Evolutionary conservation across 2,329 filamentous ascomycete species (phyloP).

Genomic region (Cytospora piceicola): DNA sequence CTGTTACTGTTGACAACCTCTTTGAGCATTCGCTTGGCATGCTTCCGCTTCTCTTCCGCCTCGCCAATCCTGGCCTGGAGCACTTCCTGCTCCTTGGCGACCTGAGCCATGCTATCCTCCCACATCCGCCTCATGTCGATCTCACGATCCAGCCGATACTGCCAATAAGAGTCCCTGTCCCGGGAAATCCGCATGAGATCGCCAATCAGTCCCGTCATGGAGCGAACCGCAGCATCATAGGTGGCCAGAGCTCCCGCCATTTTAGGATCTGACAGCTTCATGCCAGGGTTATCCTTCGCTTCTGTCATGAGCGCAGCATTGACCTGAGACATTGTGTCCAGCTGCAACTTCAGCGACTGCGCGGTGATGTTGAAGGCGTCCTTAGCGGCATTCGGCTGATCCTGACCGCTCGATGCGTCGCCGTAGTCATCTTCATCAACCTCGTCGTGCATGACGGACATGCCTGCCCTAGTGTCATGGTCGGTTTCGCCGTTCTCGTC

Average conservation of each 20-base stretch:
- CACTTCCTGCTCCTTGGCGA: constrained; percentile 92
- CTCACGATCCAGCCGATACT: constrained; percentile 90
- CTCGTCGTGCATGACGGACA: constrained; percentile 49
- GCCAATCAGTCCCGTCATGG: constrained; percentile 80
- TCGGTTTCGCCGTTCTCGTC: constrained; percentile 40
- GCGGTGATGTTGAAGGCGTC: constrained; percentile 97
- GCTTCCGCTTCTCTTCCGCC: constrained; percentile 85
- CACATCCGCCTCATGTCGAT: constrained; percentile 91
- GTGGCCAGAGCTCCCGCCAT: constrained; percentile 78
- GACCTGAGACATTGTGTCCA: constrained; percentile 87
- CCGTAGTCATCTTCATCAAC: constrained; percentile 74
- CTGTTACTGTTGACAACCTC: constrained; percentile 72
- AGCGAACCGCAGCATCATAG: constrained; percentile 88
- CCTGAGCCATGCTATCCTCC: constrained; percentile 98
- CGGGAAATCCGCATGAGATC: constrained; percentile 90
- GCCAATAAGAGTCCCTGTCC: constrained; percentile 96
- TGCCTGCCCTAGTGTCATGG: constrained; percentile 34
- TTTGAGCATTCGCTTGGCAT: constrained; percentile 85
- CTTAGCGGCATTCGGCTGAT: constrained; percentile 75
- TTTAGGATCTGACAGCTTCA: constrained; percentile 75
- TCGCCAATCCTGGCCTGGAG: constrained; percentile 86
- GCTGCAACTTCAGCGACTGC: constrained; percentile 88
- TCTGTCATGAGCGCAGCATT: constrained; percentile 80
- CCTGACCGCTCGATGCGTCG: constrained; percentile 79
- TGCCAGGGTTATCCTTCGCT: constrained; percentile 67